phyloP scores from a whole-genome alignment of 2,329 filamentous ascomycete genomes.

The Alternaria atra region DNA sequence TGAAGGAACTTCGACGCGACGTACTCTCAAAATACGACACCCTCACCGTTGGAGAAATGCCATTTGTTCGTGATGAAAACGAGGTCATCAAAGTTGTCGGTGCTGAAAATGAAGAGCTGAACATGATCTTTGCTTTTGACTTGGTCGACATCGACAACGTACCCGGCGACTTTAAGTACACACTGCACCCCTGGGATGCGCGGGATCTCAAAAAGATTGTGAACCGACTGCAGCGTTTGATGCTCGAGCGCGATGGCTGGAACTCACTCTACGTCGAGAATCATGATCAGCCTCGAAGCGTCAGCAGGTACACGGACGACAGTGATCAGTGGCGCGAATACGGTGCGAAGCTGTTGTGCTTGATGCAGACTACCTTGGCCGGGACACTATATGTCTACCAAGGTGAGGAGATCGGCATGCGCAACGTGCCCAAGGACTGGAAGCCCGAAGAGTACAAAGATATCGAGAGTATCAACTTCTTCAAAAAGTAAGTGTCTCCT shows the following conservation, averaged over 20 bases:
- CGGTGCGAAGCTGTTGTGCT: constrained; percentile 58
- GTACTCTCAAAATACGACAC: constrained; percentile 69
- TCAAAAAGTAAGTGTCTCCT: constrained; percentile 45
- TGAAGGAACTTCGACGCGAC: constrained; percentile 69
- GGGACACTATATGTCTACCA: constrained; percentile 62
- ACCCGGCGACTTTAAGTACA: constrained; percentile 49
- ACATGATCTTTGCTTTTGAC: constrained; percentile 72
- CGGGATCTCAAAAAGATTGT: constrained; percentile 46
- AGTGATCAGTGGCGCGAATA: constrained; percentile 57
- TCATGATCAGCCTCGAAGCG: constrained; percentile 62
- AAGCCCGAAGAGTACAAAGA: constrained; percentile 60
- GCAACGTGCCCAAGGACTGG: constrained; percentile 57
- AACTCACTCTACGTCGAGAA: constrained; percentile 63
- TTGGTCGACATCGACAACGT: constrained; percentile 52
- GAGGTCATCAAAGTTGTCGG: constrained; percentile 59
- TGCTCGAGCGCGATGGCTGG: constrained; percentile 54
- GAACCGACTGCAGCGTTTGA: constrained; percentile 47
- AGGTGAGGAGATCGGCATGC: constrained; percentile 62
- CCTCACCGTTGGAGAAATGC: constrained; percentile 73
- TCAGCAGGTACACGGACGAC: constrained; percentile 60
- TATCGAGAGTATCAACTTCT: constrained; percentile 67
- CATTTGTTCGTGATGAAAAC: constrained; percentile 59
- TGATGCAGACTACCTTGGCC: constrained; percentile 59
- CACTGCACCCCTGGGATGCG: constrained; percentile 46
- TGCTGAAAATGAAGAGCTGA: constrained; percentile 61